Evolutionary conservation across 441 rosid genomes (phyloP), one percentile per base, ranked within the genome.

Genomic region (Mallotus repandus): DNA sequence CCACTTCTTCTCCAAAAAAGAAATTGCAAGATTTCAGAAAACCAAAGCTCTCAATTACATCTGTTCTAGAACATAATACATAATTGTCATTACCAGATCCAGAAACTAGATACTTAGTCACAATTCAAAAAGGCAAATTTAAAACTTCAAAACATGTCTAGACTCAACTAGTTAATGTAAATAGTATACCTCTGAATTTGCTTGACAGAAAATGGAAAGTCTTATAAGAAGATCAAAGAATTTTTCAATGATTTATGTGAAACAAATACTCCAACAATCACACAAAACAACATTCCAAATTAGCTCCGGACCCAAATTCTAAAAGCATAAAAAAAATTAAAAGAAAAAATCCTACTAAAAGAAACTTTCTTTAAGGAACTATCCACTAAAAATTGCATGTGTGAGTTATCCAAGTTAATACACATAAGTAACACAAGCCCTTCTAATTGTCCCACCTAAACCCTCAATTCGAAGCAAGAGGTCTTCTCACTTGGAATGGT

Each of bases 1-100:
- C 88, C 53, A 68, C 60, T 72, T 80, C n/a, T 69, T 63, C 75
- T 32, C 68, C 21, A 60, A 69, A 15, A 43, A 15, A 66, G 76
- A 67, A 62, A 61, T n/a, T 57, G 63, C 66, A 53, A 76, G 66
- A 46, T 32, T 56, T 43, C 48, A 32, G 21, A 75, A 70, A 57
- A 43, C 15, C 4, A 53, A 50, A 71, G 67, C 55, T 60, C 57
- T 50, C 80, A 55, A 69, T 29, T 58, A 32, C 41, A 66, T 68
- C 76, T 77, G 70, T 43, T 69, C 6, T 19, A 45, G 56, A 12
- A 50, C 70, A 57, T 18, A 55, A 46, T 15, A 69, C n/a, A 61
- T 21, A 11, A 69, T 49, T n/a, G 50, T 50, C 13, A 52, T 25
- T 19, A 48, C 41, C 57, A 18, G 35, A 50, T 48, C 38, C 45